phyloP scores from a whole-genome alignment of 805 yeast species.

The Candida coleopterorum region DNA sequence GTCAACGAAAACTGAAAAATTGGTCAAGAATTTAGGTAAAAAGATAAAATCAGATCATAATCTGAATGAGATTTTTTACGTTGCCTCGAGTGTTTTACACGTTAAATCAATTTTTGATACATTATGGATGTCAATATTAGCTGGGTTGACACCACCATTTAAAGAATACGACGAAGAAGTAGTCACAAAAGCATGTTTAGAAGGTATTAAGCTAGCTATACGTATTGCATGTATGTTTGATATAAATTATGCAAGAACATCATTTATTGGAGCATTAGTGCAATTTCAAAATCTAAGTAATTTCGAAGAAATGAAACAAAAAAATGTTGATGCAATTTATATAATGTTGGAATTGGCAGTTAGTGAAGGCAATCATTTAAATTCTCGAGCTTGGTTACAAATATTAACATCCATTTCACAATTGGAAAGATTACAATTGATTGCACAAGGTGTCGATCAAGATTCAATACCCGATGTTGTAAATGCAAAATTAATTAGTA shows the following conservation, averaged over 20 bases:
- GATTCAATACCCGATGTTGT: constrained; percentile 81
- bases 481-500: constrained; percentile 62
- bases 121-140: constrained; percentile 94
- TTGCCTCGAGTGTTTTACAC: constrained; percentile 84
- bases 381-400: constrained; percentile 73
- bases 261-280: constrained; percentile 85
- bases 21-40: constrained; percentile 62
- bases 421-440: constrained; percentile 82
- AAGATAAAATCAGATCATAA: constrained; percentile 37
- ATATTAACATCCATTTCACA: constrained; percentile 80
- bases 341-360: constrained; percentile 73
- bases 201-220: constrained; percentile 80
- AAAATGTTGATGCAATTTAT: constrained; percentile 77
- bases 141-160: constrained; percentile 91
- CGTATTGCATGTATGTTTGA: constrained; percentile 82
- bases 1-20: constrained; percentile 81
- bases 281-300: constrained; percentile 82
- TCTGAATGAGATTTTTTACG: constrained; percentile 51
- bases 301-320: constrained; percentile 67
- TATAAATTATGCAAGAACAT: constrained; percentile 76
- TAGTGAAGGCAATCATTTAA: constrained; percentile 69
- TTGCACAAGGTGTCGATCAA: constrained; percentile 83
- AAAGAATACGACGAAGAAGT: constrained; percentile 79
- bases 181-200: constrained; percentile 64
- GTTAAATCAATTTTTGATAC: constrained; percentile 91